These are phyloP conservation scores for Pseudohyphozyma bogoriensis DNA, from an alignment of 768 basidiomycete genomes.

Conservation along the genomic window DNA sequence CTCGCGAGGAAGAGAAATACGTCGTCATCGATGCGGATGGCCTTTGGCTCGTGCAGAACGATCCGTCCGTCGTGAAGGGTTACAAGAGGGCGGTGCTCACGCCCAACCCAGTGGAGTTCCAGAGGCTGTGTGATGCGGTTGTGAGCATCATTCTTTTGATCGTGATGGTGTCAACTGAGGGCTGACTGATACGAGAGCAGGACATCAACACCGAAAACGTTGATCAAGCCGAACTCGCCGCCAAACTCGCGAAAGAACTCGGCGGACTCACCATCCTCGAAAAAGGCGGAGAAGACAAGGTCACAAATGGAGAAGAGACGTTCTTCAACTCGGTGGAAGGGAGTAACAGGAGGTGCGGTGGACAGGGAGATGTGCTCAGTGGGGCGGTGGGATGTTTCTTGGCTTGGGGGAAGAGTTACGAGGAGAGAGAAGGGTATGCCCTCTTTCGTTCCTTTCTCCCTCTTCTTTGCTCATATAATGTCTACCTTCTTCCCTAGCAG, in stretches of 20 bases:
- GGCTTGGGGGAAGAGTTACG: conserved; percentile 92
- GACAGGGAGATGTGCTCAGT: conserved; percentile 88
- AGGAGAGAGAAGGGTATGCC: conserved; percentile 47
- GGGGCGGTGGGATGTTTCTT: conserved; percentile 79
- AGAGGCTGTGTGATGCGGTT: conserved; percentile 63
- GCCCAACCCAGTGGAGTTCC: conserved; percentile 89
- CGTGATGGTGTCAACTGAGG: no score
- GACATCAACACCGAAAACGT: conserved; percentile 36
- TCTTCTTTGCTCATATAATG: conserved; percentile 39
- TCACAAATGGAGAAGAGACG: conserved; percentile 59
- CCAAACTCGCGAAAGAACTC: conserved; percentile 57
- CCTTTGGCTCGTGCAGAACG: conserved; percentile 68
- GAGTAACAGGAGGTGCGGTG: conserved; percentile 84
- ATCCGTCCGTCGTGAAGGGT: conserved; percentile 63
- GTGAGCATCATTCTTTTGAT: no score
- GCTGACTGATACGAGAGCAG: conserved; percentile 27
- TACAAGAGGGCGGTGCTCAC: conserved; percentile 82
- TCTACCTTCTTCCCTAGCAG: conserved; percentile 40
- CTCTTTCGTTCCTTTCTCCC: neutral
- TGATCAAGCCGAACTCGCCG: conserved; percentile 47
- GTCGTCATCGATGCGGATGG: conserved; percentile 92
- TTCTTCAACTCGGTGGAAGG: conserved; percentile 61
- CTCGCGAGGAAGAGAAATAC: conserved; percentile 65
- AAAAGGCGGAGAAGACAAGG: conserved; percentile 73
- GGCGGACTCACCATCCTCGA: conserved; percentile 84